A percentile compares a stretch with the other conserved stretches of the same genome.
Conservation (phyloP, 2,329 filamentous ascomycete species). For the Capronia americana region DNA sequence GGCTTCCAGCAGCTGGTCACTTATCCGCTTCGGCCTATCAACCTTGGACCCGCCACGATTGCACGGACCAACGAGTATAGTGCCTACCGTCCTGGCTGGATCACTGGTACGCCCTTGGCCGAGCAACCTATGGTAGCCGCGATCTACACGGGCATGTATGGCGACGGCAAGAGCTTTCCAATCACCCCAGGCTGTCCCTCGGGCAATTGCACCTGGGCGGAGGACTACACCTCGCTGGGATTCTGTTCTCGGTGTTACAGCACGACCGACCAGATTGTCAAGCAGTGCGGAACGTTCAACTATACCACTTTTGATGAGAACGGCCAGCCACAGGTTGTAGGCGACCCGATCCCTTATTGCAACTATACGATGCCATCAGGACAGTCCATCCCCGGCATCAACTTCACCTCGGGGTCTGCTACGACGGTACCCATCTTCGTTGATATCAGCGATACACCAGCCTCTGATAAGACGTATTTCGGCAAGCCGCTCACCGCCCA, state of each 20-base stretch:
- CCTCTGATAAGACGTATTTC: not conserved
- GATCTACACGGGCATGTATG: conserved; percentile 17
- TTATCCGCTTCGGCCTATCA: conserved; percentile 25
- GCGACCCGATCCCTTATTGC: conserved; percentile 13
- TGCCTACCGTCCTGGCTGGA: conserved; percentile 6
- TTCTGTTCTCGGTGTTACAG: conserved; percentile 22
- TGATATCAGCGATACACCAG: not conserved
- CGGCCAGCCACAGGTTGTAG: conserved; percentile 1
- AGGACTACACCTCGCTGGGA: conserved; percentile 22
- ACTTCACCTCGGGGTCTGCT: not conserved
- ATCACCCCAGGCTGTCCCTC: conserved; percentile 8
- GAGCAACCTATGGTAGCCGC: conserved; percentile 17
- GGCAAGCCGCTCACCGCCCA: conserved; percentile 2
- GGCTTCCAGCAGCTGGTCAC: conserved; percentile 41
- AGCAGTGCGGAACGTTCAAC: conserved; percentile 17
- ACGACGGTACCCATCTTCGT: not conserved
- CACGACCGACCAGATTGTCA: conserved; percentile 16
- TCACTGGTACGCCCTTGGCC: conserved; percentile 4
- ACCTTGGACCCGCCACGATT: conserved; percentile 21
- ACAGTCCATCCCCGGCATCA: conserved; percentile 1
- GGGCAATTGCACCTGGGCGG: conserved; percentile 27
- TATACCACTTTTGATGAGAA: not conserved
- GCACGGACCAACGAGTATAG: conserved; percentile 23
- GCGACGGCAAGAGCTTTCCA: not conserved
- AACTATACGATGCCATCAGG: conserved; percentile 19